phyloP scores from a whole-genome alignment of 2,329 filamentous ascomycete genomes.

The Thelonectria rubi region DNA sequence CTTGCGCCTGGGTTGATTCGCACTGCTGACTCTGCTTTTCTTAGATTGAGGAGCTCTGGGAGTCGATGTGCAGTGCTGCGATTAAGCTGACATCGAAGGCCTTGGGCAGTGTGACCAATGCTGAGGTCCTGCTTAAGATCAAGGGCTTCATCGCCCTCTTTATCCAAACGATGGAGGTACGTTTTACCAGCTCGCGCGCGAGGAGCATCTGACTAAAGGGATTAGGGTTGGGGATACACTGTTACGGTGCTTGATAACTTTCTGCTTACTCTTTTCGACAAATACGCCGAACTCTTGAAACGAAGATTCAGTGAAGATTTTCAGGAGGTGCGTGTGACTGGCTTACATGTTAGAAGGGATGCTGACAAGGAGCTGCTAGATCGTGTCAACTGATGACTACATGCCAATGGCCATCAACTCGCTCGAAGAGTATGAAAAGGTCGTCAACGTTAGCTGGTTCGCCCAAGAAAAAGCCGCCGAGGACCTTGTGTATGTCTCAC shows the following conservation, averaged over 20 bases:
- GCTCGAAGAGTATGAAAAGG: conserved; percentile 91
- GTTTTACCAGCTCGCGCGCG: conserved; percentile 76
- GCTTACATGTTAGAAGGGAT: not conserved
- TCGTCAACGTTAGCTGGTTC: conserved; percentile 97
- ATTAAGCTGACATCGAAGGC: conserved; percentile 84
- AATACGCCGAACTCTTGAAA: conserved; percentile 92
- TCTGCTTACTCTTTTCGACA: conserved; percentile 88
- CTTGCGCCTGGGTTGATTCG: not conserved
- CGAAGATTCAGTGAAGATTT: conserved; percentile 94
- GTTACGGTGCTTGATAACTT: conserved; percentile 84
- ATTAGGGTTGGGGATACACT: conserved; percentile 89
- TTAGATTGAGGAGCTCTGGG: conserved; percentile 96
- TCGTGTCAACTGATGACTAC: conserved; percentile 93
- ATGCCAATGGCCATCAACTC: conserved; percentile 99
- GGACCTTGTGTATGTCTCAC: conserved; percentile 71
- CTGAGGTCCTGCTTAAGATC: conserved; percentile 90
- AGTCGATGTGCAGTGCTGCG: conserved; percentile 92
- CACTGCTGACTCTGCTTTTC: conserved; percentile 14
- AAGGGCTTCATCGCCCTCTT: conserved; percentile 94
- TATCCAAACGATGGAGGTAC: conserved; percentile 96
- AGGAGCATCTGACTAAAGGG: conserved; percentile 74
- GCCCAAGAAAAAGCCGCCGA: conserved; percentile 80
- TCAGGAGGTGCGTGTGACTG: conserved; percentile 70
- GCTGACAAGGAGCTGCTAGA: conserved; percentile 52
- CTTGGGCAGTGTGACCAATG: conserved; percentile 81